Conservation (phyloP, 208 protist species). For the Balamuthia mandrillaris region DNA sequence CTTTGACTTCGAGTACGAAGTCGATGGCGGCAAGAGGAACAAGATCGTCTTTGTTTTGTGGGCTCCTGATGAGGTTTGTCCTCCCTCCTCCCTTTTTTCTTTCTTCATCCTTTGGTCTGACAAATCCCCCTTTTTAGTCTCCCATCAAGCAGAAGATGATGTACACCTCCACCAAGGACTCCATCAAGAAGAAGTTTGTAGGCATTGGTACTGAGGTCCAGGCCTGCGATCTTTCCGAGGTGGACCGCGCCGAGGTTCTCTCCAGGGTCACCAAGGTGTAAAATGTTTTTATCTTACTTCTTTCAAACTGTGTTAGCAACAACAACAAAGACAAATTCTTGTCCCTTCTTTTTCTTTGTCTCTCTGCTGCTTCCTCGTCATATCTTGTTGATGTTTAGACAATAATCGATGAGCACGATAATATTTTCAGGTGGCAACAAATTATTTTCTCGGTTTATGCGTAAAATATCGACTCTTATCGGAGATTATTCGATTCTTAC, state of each 20-base stretch:
- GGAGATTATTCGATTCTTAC: no score
- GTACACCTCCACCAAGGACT: slow-evolving; percentile 69
- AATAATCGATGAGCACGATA: no score
- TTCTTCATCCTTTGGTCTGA: neutral
- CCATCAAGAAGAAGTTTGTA: slow-evolving; percentile 60
- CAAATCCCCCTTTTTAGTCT: slow-evolving; percentile 56
- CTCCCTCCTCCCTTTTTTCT: neutral
- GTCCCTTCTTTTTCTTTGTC: no score
- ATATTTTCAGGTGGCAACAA: no score
- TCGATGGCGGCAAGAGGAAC: slow-evolving; percentile 72
- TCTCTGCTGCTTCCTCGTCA: no score
- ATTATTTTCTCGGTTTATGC: no score
- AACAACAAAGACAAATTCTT: no score
- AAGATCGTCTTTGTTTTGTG: slow-evolving; percentile 86
- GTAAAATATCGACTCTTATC: no score
- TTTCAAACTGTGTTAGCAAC: no score
- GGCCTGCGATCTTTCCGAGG: slow-evolving; percentile 64
- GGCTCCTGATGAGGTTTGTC: neutral
- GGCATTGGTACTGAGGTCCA: slow-evolving; percentile 77
- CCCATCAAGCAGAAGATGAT: slow-evolving; percentile 69
- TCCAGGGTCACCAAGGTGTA: slow-evolving; percentile 64
- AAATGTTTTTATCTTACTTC: no score
- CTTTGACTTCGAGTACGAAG: slow-evolving; percentile 83
- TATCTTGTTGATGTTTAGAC: no score
- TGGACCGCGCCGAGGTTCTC: slow-evolving; percentile 50